These are phyloP conservation scores for Citrullus mucosospermus DNA, from an alignment of 306 rosid genomes.

Conservation along the genomic window DNA sequence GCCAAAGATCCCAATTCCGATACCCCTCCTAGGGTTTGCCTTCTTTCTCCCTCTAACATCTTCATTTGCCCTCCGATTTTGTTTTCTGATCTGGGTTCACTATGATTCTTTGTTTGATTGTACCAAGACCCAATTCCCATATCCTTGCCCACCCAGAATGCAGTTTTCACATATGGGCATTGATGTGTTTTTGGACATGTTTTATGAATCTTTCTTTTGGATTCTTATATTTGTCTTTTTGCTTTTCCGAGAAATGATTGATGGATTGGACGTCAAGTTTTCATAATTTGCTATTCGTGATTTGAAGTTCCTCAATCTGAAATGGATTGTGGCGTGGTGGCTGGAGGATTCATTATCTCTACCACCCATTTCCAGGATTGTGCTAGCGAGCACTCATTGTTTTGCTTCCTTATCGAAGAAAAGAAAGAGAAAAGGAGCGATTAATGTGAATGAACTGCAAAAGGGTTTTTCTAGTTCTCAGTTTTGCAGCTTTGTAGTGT, in stretches of 20 bases:
- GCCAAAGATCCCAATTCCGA: constrained; percentile 74
- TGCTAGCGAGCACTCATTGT: neutral
- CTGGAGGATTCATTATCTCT: neutral
- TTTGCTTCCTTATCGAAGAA: neutral
- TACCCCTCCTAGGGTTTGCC: constrained; percentile 67
- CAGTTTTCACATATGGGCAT: neutral
- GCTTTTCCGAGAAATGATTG: neutral
- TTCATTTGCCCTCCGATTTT: neutral
- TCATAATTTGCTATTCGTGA: neutral
- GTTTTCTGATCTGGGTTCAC: constrained; percentile 29
- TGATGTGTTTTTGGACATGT: neutral
- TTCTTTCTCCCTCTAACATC: neutral
- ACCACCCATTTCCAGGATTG: neutral
- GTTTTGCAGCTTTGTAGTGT: neutral
- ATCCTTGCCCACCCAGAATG: neutral
- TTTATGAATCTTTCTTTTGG: neutral
- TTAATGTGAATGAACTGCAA: neutral
- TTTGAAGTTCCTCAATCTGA: neutral
- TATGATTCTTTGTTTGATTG: neutral
- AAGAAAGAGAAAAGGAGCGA: neutral
- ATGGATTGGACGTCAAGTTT: neutral
- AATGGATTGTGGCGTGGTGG: neutral
- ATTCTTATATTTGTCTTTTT: neutral
- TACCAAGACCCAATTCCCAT: neutral
- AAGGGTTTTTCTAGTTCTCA: neutral